phyloP scores from a whole-genome alignment of 345 rosid species.

The Syzygium aqueum region DNA sequence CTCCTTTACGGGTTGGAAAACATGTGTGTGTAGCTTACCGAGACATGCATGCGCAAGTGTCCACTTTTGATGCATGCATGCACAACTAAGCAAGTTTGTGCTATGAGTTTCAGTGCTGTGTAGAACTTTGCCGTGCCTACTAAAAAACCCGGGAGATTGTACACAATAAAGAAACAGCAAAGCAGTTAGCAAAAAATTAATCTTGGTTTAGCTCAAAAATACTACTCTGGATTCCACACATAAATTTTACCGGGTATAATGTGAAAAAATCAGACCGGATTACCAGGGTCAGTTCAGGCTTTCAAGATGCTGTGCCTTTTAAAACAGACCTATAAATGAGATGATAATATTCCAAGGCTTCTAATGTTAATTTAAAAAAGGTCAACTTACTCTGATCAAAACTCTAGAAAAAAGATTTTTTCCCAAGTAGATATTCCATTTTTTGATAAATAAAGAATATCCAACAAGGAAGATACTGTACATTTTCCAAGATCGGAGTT shows the following conservation, averaged over 20 bases:
- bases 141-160: background rate
- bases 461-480: constrained; percentile 16
- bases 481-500: constrained; percentile 81
- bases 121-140: background rate
- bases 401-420: background rate
- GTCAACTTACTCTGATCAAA: background rate
- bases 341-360: background rate
- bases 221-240: background rate
- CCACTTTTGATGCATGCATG: background rate
- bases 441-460: background rate
- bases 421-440: background rate
- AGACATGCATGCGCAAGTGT: background rate
- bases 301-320: background rate
- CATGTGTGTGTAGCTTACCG: background rate
- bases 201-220: background rate
- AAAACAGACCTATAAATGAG: background rate
- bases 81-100: background rate
- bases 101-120: background rate
- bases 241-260: background rate
- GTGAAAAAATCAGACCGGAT: background rate
- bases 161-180: background rate
- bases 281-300: background rate
- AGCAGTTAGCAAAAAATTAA: background rate
- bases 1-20: background rate
- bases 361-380: background rate